Evolutionary conservation across 345 rosid species (phyloP).

Genomic region (Heritiera littoralis): DNA sequence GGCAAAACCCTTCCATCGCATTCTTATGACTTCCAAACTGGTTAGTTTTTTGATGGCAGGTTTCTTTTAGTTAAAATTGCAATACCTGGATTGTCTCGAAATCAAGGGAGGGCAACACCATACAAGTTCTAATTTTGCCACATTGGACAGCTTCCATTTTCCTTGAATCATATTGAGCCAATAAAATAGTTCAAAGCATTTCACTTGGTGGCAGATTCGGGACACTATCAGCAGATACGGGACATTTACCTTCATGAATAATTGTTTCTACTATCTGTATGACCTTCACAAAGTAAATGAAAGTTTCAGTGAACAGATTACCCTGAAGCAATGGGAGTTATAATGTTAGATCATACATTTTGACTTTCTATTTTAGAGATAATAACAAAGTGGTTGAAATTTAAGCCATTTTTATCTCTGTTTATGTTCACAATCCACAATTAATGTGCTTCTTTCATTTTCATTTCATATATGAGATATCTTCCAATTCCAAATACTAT

Average conservation of each 20-base stretch:
- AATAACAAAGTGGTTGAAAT: too few species aligned
- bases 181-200: not conserved
- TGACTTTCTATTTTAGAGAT: not conserved
- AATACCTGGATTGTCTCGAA: conserved; percentile 39
- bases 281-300: not conserved
- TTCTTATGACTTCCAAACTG: conserved; percentile 20
- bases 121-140: conserved; percentile 29
- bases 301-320: not conserved
- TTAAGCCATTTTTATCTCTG: not conserved
- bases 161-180: not conserved
- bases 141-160: not conserved
- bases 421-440: not conserved
- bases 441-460: too few species aligned
- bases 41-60: conserved; percentile 60
- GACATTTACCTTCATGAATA: not conserved
- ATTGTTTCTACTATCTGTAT: not conserved
- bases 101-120: conserved; percentile 14
- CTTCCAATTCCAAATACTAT: not conserved
- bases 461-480: not conserved
- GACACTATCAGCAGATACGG: not conserved
- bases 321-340: not conserved
- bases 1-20: not conserved
- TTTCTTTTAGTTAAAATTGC: conserved; percentile 54
- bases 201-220: not conserved
- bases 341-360: not conserved